Conservation (phyloP, 495 filamentous ascomycete genomes). For the Trichoderma virens region DNA sequence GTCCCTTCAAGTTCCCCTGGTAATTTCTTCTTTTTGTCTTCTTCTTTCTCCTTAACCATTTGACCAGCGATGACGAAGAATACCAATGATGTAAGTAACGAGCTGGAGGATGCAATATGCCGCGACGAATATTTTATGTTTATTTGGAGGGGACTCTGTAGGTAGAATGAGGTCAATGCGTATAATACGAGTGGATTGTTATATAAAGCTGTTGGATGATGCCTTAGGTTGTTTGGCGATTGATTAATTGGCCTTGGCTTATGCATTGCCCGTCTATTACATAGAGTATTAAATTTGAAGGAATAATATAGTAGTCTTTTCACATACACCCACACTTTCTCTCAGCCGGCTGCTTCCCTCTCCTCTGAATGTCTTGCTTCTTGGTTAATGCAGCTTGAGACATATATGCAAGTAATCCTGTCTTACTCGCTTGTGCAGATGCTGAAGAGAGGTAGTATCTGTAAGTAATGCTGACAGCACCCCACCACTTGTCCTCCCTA, state of each 20-base stretch:
- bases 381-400: too few species aligned
- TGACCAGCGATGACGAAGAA: background rate
- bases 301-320: background rate
- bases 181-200: background rate
- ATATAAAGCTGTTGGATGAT: background rate
- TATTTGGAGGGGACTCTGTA: background rate
- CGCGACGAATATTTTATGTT: background rate
- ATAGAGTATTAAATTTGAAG: background rate
- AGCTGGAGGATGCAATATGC: background rate
- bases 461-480: too few species aligned
- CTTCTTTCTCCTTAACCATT: background rate
- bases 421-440: too few species aligned
- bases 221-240: background rate
- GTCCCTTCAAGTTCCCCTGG: background rate
- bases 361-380: too few species aligned
- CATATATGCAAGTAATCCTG: too few species aligned
- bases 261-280: background rate
- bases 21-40: background rate
- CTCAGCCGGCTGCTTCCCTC: too few species aligned
- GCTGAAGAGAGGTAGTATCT: too few species aligned
- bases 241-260: background rate
- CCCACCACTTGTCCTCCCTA: too few species aligned
- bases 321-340: background rate
- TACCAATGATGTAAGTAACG: background rate
- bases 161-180: background rate